phyloP scores from a whole-genome alignment of 192 early-diverging fungal species.

The Linnemannia schmuckeri region DNA sequence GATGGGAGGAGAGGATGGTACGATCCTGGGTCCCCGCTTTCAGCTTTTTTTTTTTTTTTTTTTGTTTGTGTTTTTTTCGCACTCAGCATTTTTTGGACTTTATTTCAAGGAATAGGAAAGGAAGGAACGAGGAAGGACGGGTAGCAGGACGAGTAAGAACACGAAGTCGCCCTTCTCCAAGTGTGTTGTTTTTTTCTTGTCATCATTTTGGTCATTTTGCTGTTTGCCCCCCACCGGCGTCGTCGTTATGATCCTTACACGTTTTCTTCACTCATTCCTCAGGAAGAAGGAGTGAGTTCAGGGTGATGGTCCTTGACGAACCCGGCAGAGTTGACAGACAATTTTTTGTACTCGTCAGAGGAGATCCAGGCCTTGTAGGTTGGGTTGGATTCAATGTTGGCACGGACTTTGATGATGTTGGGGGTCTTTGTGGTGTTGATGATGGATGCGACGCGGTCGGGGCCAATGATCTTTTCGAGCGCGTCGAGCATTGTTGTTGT shows the following conservation, averaged over 20 bases:
- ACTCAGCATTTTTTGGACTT: not conserved
- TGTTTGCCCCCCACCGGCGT: no score
- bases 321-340: constrained; percentile 2
- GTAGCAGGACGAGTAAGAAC: no score
- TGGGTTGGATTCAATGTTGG: constrained; percentile 22
- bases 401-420: constrained; percentile 16
- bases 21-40: not conserved
- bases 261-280: not conserved
- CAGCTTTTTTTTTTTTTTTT: not conserved
- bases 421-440: constrained; percentile 36
- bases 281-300: not conserved
- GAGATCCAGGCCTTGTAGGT: constrained; percentile 26
- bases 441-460: constrained; percentile 14
- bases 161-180: no score
- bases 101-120: no score
- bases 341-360: constrained; percentile 36
- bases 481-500: constrained; percentile 30
- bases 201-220: no score
- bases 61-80: not conserved
- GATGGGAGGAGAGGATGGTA: not conserved
- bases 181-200: no score
- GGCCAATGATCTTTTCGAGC: constrained; percentile 30
- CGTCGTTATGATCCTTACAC: no score
- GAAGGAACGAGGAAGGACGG: no score
- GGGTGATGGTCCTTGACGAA: constrained; percentile 29